Evolutionary conservation across 352 stramenopile species (phyloP), one percentile per base, ranked within the genome.

Genomic region (Ophiocytium majus): DNA sequence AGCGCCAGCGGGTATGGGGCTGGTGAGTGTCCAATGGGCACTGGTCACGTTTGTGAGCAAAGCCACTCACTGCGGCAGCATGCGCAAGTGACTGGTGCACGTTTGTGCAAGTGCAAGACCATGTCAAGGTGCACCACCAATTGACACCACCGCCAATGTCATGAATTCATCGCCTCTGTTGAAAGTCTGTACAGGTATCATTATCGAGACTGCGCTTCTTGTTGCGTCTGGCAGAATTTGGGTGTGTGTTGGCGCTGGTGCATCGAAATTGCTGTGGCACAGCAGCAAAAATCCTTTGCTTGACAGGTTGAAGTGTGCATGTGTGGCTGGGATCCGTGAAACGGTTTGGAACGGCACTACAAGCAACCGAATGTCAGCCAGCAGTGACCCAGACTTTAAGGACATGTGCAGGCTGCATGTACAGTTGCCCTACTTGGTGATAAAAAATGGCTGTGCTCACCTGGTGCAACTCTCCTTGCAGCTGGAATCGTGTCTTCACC

Each of bases 401-500:
- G 43, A 14, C 43, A 14, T 57, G n/a, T n/a, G n/a, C n/a, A n/a
- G n/a, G n/a, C n/a, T 14, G 43, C 5, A 57, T 57, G 43, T 14
- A 57, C 5, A 57, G 43, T n/a, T n/a, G n/a, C 79, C 34, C 23
- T 0, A 32, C 17, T 0, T 32, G 36, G 33, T 17, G 37, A 19
- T 76, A 33, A 57, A 14, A 14, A 57, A 57, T 14, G 43, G 5
- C 43, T 57, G 43, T 57, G 5, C 82, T 34, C 64, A 81, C 43
- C 32, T 87, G 36, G 1, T 79, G 34, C 63, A 89, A 74, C 76
- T 89, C 85, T 50, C 85, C 76, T 43, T 84, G 79, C 34, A 89
- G 75, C 63, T 89, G 85, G 76, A 89, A 87, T 10, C 85, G 35
- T 36, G 85, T 89, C 85, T 89, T 89, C 33, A 89, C 85, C 28